A percentile compares a stretch with the other conserved stretches of the same genome.
phyloP scores from a whole-genome alignment of 768 basidiomycete genomes.

The Naganishia randhawae region DNA sequence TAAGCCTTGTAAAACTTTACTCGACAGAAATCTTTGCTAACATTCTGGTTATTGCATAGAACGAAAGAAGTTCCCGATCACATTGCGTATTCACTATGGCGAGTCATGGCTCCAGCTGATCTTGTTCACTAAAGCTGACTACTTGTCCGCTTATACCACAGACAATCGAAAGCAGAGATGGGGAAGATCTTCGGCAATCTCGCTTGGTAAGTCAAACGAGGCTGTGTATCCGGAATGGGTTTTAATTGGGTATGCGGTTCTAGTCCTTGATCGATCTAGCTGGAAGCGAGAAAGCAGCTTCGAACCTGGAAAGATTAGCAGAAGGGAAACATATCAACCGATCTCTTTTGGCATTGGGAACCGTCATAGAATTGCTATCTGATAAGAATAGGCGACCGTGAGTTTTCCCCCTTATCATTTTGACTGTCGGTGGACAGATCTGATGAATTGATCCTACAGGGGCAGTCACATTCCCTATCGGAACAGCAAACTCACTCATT shows the following conservation, averaged over 20 bases:
- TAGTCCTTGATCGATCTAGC: constrained; percentile 46
- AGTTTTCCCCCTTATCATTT: neutral
- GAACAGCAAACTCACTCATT: constrained; percentile 50
- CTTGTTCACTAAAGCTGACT: neutral
- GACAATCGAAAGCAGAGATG: constrained; percentile 36
- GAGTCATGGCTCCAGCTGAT: neutral
- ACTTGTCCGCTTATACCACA: constrained; percentile 14
- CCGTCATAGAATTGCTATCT: constrained; percentile 29
- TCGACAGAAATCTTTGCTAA: neutral
- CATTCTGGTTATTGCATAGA: constrained; percentile 26
- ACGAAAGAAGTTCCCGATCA: constrained; percentile 49
- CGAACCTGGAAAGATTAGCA: constrained; percentile 46
- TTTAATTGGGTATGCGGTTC: neutral
- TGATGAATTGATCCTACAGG: neutral
- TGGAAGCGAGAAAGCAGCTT: constrained; percentile 50
- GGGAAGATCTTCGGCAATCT: constrained; percentile 45
- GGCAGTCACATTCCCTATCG: constrained; percentile 49
- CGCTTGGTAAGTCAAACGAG: constrained; percentile 35
- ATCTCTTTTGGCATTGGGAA: constrained; percentile 29
- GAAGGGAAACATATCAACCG: constrained; percentile 52
- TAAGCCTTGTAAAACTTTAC: neutral
- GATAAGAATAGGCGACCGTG: constrained; percentile 29
- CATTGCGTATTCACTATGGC: constrained; percentile 51
- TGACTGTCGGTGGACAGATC: neutral
- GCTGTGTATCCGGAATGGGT: neutral